These are phyloP conservation scores for Nelumbo lutea DNA, from an alignment of 164 flowering plant genomes.

Conservation along the genomic window DNA sequence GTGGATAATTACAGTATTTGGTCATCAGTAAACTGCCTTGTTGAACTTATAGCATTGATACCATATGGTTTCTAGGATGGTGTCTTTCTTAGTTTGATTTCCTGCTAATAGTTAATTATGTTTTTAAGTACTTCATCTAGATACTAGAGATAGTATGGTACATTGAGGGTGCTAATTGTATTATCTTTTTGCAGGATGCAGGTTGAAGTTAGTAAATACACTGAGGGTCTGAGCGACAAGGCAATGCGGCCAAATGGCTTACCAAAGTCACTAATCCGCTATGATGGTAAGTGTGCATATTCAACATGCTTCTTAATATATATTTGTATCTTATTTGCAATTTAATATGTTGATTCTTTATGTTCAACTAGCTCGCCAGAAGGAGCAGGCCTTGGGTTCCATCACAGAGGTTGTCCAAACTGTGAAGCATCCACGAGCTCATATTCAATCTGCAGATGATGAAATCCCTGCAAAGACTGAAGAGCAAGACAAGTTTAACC, in stretches of 20 bases:
- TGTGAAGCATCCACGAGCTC: slow-evolving; percentile 59
- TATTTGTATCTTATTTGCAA: background rate
- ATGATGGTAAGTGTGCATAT: slow-evolving; percentile 58
- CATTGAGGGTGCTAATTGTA: background rate
- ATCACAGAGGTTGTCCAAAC: slow-evolving; percentile 89
- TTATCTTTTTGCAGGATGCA: slow-evolving; percentile 69
- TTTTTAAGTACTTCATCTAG: background rate
- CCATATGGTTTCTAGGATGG: too few species aligned
- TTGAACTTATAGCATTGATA: background rate
- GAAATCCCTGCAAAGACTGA: slow-evolving; percentile 22
- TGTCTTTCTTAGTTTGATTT: background rate
- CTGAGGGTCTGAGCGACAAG: slow-evolving; percentile 81
- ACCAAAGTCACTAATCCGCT: slow-evolving; percentile 84
- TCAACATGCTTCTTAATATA: background rate
- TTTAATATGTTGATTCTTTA: background rate
- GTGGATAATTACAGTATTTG: too few species aligned
- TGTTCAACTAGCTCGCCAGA: slow-evolving; percentile 72
- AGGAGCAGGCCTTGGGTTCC: slow-evolving; percentile 74
- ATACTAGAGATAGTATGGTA: background rate
- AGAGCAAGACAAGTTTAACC: slow-evolving; percentile 34
- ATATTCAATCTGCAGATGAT: slow-evolving; percentile 23
- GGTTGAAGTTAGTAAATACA: slow-evolving; percentile 97
- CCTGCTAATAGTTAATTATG: background rate
- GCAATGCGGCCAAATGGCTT: slow-evolving; percentile 85
- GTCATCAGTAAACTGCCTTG: background rate